A percentile compares a stretch with the other conserved stretches of the same genome.
These are phyloP conservation scores for Malassezia yamatoensis DNA, from an alignment of 1,284 basidiomycete species.

Conservation along the genomic window DNA sequence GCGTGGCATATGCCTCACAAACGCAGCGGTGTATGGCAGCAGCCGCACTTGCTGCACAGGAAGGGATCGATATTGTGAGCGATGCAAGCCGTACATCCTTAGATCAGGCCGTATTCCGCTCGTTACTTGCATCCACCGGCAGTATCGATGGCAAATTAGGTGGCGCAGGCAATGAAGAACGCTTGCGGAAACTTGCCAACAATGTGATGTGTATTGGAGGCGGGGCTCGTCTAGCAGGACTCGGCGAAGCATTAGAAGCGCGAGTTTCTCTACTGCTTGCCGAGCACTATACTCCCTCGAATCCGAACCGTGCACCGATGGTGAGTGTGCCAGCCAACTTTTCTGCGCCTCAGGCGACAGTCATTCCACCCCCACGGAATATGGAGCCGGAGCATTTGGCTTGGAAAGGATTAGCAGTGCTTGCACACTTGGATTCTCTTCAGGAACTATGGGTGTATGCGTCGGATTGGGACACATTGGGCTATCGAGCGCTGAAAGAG, in stretches of 20 bases:
- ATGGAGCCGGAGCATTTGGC: conserved; percentile 77
- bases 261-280: conserved; percentile 19
- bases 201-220: conserved; percentile 78
- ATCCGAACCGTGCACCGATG: conserved; percentile 3
- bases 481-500: conserved; percentile 52
- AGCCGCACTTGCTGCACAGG: conserved; percentile 1
- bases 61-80: conserved; percentile 61
- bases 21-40: conserved; percentile 7
- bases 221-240: conserved; percentile 55
- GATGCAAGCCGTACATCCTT: conserved; percentile 84
- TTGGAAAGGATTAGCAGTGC: conserved; percentile 92
- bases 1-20: conserved; percentile 1
- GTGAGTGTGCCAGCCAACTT: conserved; percentile 10
- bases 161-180: conserved; percentile 60
- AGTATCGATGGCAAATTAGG: conserved; percentile 8
- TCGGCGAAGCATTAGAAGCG: conserved; percentile 45
- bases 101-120: conserved; percentile 74
- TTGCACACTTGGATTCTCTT: conserved; percentile 79
- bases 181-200: conserved; percentile 76
- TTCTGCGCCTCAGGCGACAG: conserved; percentile 54
- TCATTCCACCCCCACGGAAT: conserved; percentile 83
- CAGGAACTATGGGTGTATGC: conserved; percentile 78
- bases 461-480: conserved; percentile 66
- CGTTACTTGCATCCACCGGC: conserved; percentile 57
- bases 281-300: conserved; percentile 17